Base-by-base conservation (phyloP, 2,329 filamentous ascomycete genomes). In the Cladosporium sp. region DNA sequence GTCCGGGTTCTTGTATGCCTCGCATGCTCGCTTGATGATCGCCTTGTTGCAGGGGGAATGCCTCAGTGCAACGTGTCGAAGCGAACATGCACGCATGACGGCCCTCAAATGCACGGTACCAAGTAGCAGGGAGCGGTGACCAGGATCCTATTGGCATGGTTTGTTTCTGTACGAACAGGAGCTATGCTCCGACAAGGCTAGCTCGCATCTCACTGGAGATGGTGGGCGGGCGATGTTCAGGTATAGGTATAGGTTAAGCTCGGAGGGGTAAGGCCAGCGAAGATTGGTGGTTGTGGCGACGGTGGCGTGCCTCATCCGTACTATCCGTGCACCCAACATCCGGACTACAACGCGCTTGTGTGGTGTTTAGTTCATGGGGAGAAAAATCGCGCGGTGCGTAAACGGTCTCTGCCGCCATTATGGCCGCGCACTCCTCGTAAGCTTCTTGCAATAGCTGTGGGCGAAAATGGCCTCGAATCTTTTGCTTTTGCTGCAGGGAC, bases 271-370 rank as follows among this genome's bases (percentile, higher is more conserved):
- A 32, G 29, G 45, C 27, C 45, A n/a, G 36, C 33, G 32, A 13
- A 38, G 32, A 32, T 48, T 39, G 45, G 11, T 40, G 45, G 27
- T 48, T 48, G 45, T 39, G 36, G 20, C 30, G 43, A 16, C 20
- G 13, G 43, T 47, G 43, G 45, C 45, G 45, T 47, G 36, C 13
- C 25, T 38, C 43, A 38, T 47, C 43, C 43, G 43, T 39, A 27
- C 9, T 8, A 38, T 22, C 45, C 18, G 36, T 39, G 27, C 18
- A 19, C 39, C 38, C 25, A 27, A n/a, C 40, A 22, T 30, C 45
- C 45, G 45, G 45, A 22, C 27, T 3, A 35, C 16, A 33, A 39
- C 27, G 45, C 36, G 30, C 29, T 33, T 33, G 18, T 15, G 27
- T 36, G 22, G 45, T 13, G 22, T 12, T 6, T 18, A 11, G 22